phyloP scores from a whole-genome alignment of 257 asterid species.

The Mitragyna speciosa region DNA sequence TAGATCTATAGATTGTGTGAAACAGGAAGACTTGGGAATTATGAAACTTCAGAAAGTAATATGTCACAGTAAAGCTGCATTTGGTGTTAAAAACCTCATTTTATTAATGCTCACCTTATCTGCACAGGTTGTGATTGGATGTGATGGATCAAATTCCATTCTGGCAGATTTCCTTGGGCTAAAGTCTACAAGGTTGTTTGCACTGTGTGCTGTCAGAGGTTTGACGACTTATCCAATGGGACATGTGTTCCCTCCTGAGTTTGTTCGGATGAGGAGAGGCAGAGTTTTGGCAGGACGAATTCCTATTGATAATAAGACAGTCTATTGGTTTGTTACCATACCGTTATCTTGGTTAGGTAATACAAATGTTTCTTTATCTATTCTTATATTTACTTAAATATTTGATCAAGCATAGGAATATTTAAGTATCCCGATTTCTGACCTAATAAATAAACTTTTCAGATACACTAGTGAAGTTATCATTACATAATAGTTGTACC shows the following conservation, averaged over 20 bases:
- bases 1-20: too few relatives aligned
- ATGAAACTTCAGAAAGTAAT: too few relatives aligned
- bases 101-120: not conserved
- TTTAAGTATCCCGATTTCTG: not conserved
- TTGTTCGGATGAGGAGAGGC: slow-evolving; percentile 24
- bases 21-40: too few relatives aligned
- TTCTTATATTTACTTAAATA: not conserved
- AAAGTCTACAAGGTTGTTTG: slow-evolving; percentile 24
- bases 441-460: not conserved
- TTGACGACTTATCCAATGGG: slow-evolving; percentile 37
- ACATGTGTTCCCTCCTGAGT: slow-evolving; percentile 22
- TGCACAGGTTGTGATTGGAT: slow-evolving; percentile 37
- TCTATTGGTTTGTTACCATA: slow-evolving; percentile 33
- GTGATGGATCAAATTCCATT: slow-evolving; percentile 40
- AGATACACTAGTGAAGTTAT: not conserved
- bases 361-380: not conserved
- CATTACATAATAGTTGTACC: not conserved
- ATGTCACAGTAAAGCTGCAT: too few relatives aligned
- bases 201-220: slow-evolving; percentile 27
- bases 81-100: too few relatives aligned
- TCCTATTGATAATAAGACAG: slow-evolving; percentile 31
- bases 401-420: not conserved
- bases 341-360: slow-evolving; percentile 28
- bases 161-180: slow-evolving; percentile 36
- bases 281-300: slow-evolving; percentile 25